Evolutionary conservation across 2,329 filamentous ascomycete genomes (phyloP), one percentile per base, ranked within the genome.

Genomic region (Metarhizium brunneum): DNA sequence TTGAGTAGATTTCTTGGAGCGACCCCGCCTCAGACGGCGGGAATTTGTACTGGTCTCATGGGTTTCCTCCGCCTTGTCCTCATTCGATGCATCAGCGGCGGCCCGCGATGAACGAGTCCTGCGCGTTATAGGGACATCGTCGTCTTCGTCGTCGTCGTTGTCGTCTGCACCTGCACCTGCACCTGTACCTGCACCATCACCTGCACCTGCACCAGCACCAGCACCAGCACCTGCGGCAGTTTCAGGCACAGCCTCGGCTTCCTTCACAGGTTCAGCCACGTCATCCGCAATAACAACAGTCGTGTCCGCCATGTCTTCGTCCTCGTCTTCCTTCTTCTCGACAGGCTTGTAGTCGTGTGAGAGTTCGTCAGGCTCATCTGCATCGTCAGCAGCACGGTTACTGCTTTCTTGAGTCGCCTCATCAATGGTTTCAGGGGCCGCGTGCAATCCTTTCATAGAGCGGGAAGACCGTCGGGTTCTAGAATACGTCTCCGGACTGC

Each of bases 371-470:
- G 64, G 62, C 25, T 70, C 65, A 43, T 74, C 68, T n/a, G 60
- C 63, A 6, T 73, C 70, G 16, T 67, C 62, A 4, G 54, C 56
- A n/a, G 47, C 48, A 10, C 65, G 58, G 6, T 71, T 69, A 50
- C 73, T 71, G 57, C 73, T 79, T 63, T 84, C 81, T 54, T 82
- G 78, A 0, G 75, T 78, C 2, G 74, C 79, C 60, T 83, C 81
- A 54, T 76, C 71, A 10, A 80, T 76, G 5, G 79, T 69, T 47
- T 76, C 72, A 0, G 77, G 74, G 1, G 72, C 71, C 55, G 73
- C 73, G 64, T 77, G 79, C 2, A 81, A 59, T 6, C 75, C 75
- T 65, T 84, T 84, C 16, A 68, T 66, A 16, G 73, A 77, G 47
- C 81, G 76, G 0, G 77, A 77, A 5, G 75, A 68, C 57, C 79